phyloP scores from a whole-genome alignment of 257 asterid genomes.

The Plantago major region DNA sequence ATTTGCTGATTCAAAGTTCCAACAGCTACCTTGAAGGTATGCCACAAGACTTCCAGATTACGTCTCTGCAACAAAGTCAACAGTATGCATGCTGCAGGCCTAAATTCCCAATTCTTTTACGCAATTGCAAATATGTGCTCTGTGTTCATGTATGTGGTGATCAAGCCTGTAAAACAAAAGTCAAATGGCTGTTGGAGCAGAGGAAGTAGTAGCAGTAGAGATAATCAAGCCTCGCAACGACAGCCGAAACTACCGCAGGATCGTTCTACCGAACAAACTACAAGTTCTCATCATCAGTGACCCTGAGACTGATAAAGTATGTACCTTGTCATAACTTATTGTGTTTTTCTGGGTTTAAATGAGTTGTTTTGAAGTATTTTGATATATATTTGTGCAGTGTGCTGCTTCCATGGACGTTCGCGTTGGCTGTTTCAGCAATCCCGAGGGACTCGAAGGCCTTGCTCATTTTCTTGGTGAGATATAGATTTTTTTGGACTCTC shows the following conservation, averaged over 20 bases:
- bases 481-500: background rate
- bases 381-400: constrained; percentile 42
- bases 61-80: too few species aligned
- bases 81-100: too few species aligned
- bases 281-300: constrained; percentile 88
- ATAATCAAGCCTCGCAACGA: constrained; percentile 84
- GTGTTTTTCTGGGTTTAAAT: background rate
- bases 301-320: constrained; percentile 87
- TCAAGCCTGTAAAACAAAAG: too few species aligned
- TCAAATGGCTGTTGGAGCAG: constrained; percentile 46
- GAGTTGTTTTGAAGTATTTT: constrained; percentile 15
- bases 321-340: background rate
- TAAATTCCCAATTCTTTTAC: too few species aligned
- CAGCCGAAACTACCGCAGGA: constrained; percentile 64
- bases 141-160: too few species aligned
- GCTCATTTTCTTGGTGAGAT: constrained; percentile 94
- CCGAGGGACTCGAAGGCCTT: constrained; percentile 94
- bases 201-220: constrained; percentile 31
- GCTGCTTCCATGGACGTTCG: constrained; percentile 95
- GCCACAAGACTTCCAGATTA: too few species aligned
- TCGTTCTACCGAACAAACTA: constrained; percentile 66
- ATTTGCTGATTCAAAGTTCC: too few species aligned
- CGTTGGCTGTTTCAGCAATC: constrained; percentile 90
- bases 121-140: too few species aligned
- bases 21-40: too few species aligned